phyloP scores from a whole-genome alignment of 192 early-diverging fungal species.

The Backusella psychrophila region DNA sequence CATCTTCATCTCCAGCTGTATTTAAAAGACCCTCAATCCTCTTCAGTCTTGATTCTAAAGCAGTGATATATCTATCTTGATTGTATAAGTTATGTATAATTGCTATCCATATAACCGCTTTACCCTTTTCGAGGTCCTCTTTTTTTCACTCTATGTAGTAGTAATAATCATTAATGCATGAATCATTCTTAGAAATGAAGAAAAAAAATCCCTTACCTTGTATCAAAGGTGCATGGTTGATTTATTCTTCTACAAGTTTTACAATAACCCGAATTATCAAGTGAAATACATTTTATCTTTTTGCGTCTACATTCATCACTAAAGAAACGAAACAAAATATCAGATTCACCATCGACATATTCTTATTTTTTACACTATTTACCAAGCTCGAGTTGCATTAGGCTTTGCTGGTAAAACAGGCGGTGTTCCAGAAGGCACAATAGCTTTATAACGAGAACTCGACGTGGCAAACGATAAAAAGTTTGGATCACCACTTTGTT shows the following conservation, averaged over 20 bases:
- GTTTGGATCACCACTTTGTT: background rate
- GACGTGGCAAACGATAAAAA: background rate
- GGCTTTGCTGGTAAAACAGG: background rate
- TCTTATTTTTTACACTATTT: background rate
- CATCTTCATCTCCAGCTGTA: background rate
- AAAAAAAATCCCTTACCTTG: constrained; percentile 10
- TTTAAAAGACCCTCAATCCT: background rate
- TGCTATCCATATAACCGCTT: background rate
- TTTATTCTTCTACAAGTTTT: constrained; percentile 24
- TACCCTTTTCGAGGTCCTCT: constrained; percentile 20
- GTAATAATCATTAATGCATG: background rate
- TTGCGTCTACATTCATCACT: constrained; percentile 36
- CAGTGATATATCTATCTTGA: background rate
- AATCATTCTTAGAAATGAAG: background rate
- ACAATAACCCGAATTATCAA: constrained; percentile 18
- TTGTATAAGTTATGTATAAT: background rate
- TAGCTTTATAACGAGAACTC: background rate
- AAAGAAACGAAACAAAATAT: background rate
- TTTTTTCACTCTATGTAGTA: constrained; percentile 5
- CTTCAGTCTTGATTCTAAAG: constrained; percentile 3
- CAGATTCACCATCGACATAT: background rate
- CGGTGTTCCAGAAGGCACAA: background rate
- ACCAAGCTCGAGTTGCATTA: background rate
- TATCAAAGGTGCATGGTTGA: constrained; percentile 24
- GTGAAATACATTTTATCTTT: constrained; percentile 32